phyloP scores from a whole-genome alignment of 352 stramenopile species.

The Phytophthora cactorum region DNA sequence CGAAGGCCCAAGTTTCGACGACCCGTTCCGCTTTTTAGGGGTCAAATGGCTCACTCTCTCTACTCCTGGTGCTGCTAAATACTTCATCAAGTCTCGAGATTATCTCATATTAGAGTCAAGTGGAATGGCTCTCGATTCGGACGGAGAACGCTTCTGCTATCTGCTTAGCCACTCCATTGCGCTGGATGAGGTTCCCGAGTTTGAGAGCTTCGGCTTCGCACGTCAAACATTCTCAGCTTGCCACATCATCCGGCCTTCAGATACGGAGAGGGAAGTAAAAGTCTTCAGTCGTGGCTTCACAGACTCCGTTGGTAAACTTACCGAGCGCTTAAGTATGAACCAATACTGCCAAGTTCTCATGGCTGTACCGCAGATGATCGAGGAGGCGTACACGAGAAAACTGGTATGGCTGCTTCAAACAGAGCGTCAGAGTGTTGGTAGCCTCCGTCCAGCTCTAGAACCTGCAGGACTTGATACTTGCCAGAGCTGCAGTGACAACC shows the following conservation, averaged over 20 bases:
- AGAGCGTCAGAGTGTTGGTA: too few relatives aligned
- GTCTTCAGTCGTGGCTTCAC: conserved; percentile 49
- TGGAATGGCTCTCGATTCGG: conserved; percentile 37
- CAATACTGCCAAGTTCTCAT: conserved; percentile 26
- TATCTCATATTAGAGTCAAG: conserved; percentile 43
- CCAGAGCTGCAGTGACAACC: too few relatives aligned
- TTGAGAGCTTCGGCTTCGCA: conserved; percentile 28
- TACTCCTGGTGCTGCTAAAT: conserved; percentile 19
- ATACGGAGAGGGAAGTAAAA: conserved; percentile 26
- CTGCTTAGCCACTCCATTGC: conserved; percentile 39
- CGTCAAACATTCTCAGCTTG: conserved; percentile 42
- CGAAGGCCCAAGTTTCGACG: conserved; percentile 36
- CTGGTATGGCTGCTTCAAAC: too few relatives aligned
- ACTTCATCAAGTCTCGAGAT: conserved; percentile 43
- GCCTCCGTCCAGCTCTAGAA: too few relatives aligned
- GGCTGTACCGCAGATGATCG: too few relatives aligned
- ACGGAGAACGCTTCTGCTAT: conserved; percentile 38
- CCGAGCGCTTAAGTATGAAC: conserved; percentile 26
- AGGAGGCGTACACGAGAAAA: too few relatives aligned
- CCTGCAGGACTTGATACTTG: too few relatives aligned
- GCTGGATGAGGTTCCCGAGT: conserved; percentile 30
- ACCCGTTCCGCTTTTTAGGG: conserved; percentile 53
- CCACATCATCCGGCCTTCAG: conserved; percentile 37
- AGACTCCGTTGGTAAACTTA: conserved; percentile 26
- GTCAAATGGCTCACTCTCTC: conserved; percentile 48